Evolutionary conservation across 371 early-diverging fungal genomes (phyloP), one percentile per base, ranked within the genome.

Genomic region (Vittaforma corneae): DNA sequence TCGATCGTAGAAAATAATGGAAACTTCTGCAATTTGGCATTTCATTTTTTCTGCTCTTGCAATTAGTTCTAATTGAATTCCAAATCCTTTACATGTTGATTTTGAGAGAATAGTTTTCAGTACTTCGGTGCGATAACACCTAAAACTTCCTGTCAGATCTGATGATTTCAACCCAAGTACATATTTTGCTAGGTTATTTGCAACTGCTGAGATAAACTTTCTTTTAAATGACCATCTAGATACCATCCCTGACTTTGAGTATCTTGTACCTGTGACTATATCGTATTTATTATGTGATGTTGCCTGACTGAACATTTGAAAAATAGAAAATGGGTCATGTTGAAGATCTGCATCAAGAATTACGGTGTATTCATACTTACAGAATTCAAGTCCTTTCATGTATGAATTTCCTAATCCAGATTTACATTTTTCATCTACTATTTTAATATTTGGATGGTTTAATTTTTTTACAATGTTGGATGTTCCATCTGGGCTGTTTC

Each of bases 51-150:
- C 82, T 42, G 94, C 94, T 35, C 93, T 85, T 16, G 91, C 90
- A 85, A 97, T 93, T 87, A 95, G 89, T 77, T 97, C 97, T 93
- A 94, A 93, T 78, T 97, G 97, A 82, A 94, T 93, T 2, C 94
- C 92, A 74, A 93, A 97, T 3, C 97, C 96, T 77, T 91, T 89
- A 37, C 91, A 86, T 22, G 86, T 82, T 2, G 88, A 88, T 2
- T 86, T 86, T 32, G 84, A 77, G 67, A 94, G 89, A 67, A 94
- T 80, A 62, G 84, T 79, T 53, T 83, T 78, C 30, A 97, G 81
- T 0, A 91, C 89, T 38, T 86, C 85, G 73, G 87, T 91, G 79
- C 88, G 91, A 81, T 97, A 97, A 44, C 95, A 79, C 53, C 93
- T 85, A 86, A 91, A 97, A 68, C 87, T 87, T 38, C 95, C 93